Conservation (phyloP, 1,284 basidiomycete species). For the Trametes sp. region DNA sequence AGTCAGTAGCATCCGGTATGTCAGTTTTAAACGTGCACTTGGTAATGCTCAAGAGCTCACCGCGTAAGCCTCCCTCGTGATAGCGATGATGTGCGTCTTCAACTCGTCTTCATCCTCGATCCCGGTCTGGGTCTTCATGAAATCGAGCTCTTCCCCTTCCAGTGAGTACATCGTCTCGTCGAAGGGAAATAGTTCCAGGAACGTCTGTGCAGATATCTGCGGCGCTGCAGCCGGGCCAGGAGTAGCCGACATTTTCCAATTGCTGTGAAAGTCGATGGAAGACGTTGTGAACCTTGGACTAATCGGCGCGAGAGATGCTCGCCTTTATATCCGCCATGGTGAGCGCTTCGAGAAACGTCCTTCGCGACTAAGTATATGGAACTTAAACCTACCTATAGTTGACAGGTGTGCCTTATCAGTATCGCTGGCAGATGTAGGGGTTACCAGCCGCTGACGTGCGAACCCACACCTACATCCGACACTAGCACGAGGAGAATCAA, state of each 20-base stretch:
- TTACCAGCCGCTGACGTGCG: too few species aligned
- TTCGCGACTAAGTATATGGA: too few species aligned
- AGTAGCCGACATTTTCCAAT: neutral
- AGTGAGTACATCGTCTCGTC: constrained; percentile 21
- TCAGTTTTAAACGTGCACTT: neutral
- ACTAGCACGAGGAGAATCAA: too few species aligned
- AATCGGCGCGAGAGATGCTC: too few species aligned
- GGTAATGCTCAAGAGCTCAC: constrained; percentile 3
- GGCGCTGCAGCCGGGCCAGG: neutral
- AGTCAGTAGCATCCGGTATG: constrained; percentile 34
- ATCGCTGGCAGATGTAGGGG: too few species aligned
- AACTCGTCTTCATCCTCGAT: constrained; percentile 29
- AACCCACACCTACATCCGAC: too few species aligned
- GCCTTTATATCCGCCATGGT: too few species aligned
- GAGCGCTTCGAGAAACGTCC: neutral
- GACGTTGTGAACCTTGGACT: too few species aligned
- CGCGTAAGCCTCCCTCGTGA: constrained; percentile 27
- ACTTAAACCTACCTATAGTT: too few species aligned
- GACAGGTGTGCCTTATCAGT: too few species aligned
- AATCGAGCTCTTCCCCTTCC: constrained; percentile 25
- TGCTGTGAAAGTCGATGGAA: neutral
- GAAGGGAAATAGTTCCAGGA: constrained; percentile 2
- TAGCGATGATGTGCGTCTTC: constrained; percentile 23
- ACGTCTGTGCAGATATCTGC: neutral
- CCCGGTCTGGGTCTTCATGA: constrained; percentile 30